Evolutionary conservation across 2,329 filamentous ascomycete species (phyloP), one percentile per base, ranked within the genome.

Genomic region (Chrysoporthe austroafricana): DNA sequence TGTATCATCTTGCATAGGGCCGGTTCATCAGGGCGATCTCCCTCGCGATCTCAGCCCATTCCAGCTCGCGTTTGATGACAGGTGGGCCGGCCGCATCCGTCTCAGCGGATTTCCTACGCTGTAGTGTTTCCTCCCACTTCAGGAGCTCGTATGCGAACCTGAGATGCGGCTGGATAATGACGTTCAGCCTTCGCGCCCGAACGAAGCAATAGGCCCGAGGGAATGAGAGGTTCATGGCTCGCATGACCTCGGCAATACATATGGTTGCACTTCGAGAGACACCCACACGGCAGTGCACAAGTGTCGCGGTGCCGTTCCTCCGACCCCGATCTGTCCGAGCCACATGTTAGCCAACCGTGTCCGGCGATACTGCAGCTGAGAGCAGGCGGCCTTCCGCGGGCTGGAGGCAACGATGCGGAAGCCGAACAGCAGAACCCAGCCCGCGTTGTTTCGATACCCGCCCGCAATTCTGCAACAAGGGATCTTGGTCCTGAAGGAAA

Each of bases 191-290:
- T 64, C 96, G 88, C 26, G 96, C 96, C 43, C 96, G 90, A 48
- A 99, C 96, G 78, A 95, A 98, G 78, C 96, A 98, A 79, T 99
- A 99, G 68, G 96, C 96, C 66, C 92, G 87, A 14, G 96, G 94
- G 73, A 98, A 95, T 0, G 93, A 96, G 71, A 97, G 81, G 32
- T 88, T 85, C 73, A 93, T 79, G 36, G 90, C 85, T 46, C 90
- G 89, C 96, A 99, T 99, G 46, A 98, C 93, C 79, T 98, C 94
- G n/a, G 96, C 96, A 74, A 99, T 99, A 77, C 96, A 98, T 70
- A 99, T 97, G 1, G 95, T 99, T 14, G 96, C 96, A 70, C 93
- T 97, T 63, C 96, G 88, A 62, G 94, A 97, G 65, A 99, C 96
- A 60, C 96, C 96, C 8, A 99, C 96, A 21, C 96, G 91, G 77